Evolutionary conservation across 2,329 filamentous ascomycete genomes (phyloP).

Genomic region (Ophiosphaerella narmari): DNA sequence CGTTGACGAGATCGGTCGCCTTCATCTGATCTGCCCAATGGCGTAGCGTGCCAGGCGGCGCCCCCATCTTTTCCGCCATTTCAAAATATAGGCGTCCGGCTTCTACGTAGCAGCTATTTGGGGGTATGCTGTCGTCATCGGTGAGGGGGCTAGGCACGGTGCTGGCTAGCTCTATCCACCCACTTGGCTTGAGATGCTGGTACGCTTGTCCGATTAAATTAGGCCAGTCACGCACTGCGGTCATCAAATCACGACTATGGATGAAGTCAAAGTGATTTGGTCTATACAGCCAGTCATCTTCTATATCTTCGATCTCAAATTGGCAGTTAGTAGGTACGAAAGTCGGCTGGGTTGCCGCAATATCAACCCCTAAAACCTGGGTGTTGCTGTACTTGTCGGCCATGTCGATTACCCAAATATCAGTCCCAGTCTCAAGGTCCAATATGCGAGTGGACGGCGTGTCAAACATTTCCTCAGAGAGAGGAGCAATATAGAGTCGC

Average conservation of each 20-base stretch:
- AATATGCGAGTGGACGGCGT: constrained; percentile 15
- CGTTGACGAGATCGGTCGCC: constrained; percentile 51
- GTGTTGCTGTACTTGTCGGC: constrained; percentile 22
- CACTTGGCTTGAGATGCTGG: constrained; percentile 45
- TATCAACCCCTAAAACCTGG: constrained; percentile 37
- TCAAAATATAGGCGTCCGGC: constrained; percentile 24
- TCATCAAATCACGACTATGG: constrained; percentile 38
- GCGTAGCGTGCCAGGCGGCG: constrained; percentile 39
- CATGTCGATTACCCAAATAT: constrained; percentile 32
- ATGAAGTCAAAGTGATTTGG: constrained; percentile 36
- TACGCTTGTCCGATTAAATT: constrained; percentile 31
- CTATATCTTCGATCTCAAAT: constrained; percentile 48
- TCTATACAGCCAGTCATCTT: constrained; percentile 45
- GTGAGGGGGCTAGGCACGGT: constrained; percentile 22
- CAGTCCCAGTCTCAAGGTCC: constrained; percentile 26
- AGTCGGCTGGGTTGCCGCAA: constrained; percentile 43
- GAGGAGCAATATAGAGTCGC: constrained; percentile 19
- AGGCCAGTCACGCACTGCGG: constrained; percentile 37
- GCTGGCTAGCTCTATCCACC: constrained; percentile 39
- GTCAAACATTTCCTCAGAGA: constrained; percentile 13
- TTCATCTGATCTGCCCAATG: constrained; percentile 40
- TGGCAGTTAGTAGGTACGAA: constrained; percentile 47
- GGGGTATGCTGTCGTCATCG: constrained; percentile 26
- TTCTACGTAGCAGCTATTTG: constrained; percentile 24
- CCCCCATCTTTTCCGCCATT: constrained; percentile 30